Base-by-base conservation (phyloP, 164 flowering plant species). In the Hamamelis virginiana region DNA sequence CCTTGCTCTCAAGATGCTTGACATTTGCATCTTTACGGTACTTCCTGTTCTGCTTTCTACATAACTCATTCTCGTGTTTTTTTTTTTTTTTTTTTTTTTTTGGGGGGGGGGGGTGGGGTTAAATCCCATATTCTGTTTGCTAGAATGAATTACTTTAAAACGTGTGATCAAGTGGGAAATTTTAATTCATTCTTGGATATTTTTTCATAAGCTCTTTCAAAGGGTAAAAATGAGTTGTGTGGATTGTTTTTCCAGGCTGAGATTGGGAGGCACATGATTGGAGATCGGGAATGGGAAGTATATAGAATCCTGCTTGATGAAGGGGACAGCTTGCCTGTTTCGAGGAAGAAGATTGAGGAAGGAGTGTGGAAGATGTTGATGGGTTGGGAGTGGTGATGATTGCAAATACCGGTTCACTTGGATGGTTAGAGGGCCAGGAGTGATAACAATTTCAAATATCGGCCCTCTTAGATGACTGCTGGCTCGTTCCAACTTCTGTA, bases 21-120 rank as follows among this genome's bases (percentile, higher is more conserved):
- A 88, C 65, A 80, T 70, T 50, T 77, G 92, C 81, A 85, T 92
- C 62, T 94, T 94, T 68, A 81, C 85, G 95, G 97, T 94, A 89
- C 38, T 66, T 69, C 51, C 71, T 65, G 44, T 5, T 68, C 19
- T 59, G 13, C 62, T 47, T 50, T 14, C n/a, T 8, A 23, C 25
- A 12, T 14, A 14, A 11, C 13, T 16, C 38, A n/a, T n/a, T n/a
- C n/a, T n/a, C n/a, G n/a, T n/a, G n/a, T n/a, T n/a, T n/a, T n/a
- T n/a, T n/a, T n/a, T n/a, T n/a, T n/a, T n/a, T n/a, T n/a, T n/a
- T n/a, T n/a, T n/a, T n/a, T n/a, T n/a, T n/a, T n/a, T n/a, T n/a
- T n/a, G n/a, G n/a, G n/a, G n/a, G n/a, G n/a, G n/a, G n/a, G n/a
- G n/a, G n/a, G n/a, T n/a, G n/a, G n/a, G n/a, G n/a, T n/a, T n/a